Evolutionary conservation across 106 monocot species (phyloP).

Genomic region (Allium fistulosum): DNA sequence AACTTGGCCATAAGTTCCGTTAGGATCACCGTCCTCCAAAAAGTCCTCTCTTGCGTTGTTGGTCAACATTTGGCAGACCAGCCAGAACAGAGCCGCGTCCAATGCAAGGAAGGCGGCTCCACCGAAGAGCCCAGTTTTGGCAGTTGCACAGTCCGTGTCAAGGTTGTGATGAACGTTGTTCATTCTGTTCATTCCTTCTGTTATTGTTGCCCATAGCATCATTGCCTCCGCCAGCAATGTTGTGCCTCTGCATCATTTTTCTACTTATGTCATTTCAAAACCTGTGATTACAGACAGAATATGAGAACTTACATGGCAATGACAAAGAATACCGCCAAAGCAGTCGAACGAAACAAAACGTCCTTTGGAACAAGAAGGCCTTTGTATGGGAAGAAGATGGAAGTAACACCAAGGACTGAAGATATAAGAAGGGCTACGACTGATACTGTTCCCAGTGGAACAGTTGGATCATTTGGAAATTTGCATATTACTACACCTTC

Average conservation of each 20-base stretch:
- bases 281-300: background rate
- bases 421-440: slow-evolving; percentile 40
- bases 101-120: slow-evolving; percentile 84
- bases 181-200: slow-evolving; percentile 49
- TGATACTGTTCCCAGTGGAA: slow-evolving; percentile 55
- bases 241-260: slow-evolving; percentile 23
- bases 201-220: slow-evolving; percentile 76
- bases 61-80: slow-evolving; percentile 79
- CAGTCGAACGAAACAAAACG: slow-evolving; percentile 27
- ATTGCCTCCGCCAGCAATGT: slow-evolving; percentile 39
- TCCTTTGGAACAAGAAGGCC: slow-evolving; percentile 39
- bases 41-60: slow-evolving; percentile 75
- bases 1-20: slow-evolving; percentile 75
- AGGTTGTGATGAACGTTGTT: slow-evolving; percentile 47
- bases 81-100: slow-evolving; percentile 84
- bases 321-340: slow-evolving; percentile 41
- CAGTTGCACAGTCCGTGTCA: slow-evolving; percentile 47
- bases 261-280: too few relatives aligned
- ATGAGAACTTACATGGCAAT: slow-evolving; percentile 47
- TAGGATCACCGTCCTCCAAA: slow-evolving; percentile 70
- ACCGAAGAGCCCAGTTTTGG: slow-evolving; percentile 89
- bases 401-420: slow-evolving; percentile 24
- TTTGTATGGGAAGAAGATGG: slow-evolving; percentile 53
- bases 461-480: slow-evolving; percentile 63
- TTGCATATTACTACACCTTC: slow-evolving; percentile 69